Base-by-base conservation (phyloP, 2,329 filamentous ascomycete genomes). In the Alternaria brassicicola region DNA sequence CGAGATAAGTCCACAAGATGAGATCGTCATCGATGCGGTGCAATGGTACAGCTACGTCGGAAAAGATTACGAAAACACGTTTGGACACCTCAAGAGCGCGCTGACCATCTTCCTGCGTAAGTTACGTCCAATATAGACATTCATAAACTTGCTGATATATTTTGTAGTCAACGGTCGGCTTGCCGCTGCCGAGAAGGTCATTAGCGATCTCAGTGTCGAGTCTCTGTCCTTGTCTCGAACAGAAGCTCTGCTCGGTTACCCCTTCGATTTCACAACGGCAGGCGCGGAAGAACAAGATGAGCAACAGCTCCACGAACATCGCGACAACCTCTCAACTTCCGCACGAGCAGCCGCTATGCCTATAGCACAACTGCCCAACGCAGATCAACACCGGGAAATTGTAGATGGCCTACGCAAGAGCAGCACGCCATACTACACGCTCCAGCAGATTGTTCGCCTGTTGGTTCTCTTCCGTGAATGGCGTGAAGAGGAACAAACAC, bases 21-120 rank as follows among this genome's bases (percentile, higher is more conserved):
- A 94, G 62, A 86, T 89, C 31, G 83, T 97, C 50, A 92, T 97
- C 43, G 85, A 89, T 55, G 88, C 90, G 35, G 79, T 97, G 58
- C 91, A 96, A 71, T 98, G 94, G 93, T 88, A 94, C 74, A 80
- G 91, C 57, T 84, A 91, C 55, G 85, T 94, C 8, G 86, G 90
- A 48, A 89, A 86, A n/a, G 66, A 75, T 9, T 64, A 64, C 28
- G 59, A 84, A 15, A 83, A 89, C 57, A 88, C 91, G 21, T 91
- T 94, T 68, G 78, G 81, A 17, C 83, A 87, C 55, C 88, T 92
- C 39, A 85, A 86, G 28, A 84, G 87, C 67, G 85, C 93, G n/a
- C 92, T 97, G 79, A 90, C 90, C 71, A 88, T 89, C 60, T 93
- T 97, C 71, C 83, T 96, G 45, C 85, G 92, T 96, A 86, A 82